Evolutionary conservation across 169 alveolate genomes (phyloP), one percentile per base, ranked within the genome.

Genomic region (Eimeria tenella): DNA sequence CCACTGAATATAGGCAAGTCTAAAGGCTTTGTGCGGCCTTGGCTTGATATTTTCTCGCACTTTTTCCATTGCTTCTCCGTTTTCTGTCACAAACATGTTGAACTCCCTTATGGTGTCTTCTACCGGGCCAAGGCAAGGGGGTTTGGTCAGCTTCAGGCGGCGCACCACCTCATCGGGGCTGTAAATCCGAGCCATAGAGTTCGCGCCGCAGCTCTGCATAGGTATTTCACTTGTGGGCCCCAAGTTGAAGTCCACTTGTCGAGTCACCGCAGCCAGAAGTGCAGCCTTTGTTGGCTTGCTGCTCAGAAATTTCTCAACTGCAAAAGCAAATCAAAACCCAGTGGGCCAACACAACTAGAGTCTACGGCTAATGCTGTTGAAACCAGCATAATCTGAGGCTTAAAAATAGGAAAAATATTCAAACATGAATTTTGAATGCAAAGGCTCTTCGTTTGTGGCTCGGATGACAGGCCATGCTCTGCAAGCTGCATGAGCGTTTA

Each of bases 1-100:
- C 90, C 90, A 83, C 31, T 83, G 90, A n/a, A 83, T 83, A 42
- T 25, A 83, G 50, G 62, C 90, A 11, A 60, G 60, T 5, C 90
- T 74, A 13, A 83, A 31, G 25, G 31, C 50, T 8, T 60, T 83
- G 62, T 56, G 90, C 4, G 77, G 56, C 50, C 7, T 83, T 3
- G 50, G 0, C 53, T 50, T 52, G 17, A 83, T 23, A 0, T 13
- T 4, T 58, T 83, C 90, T 10, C 90, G 55, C 0, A 83, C 62
- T 3, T 25, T 23, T 9, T 19, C 25, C 90, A 83, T 83, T 31
- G 50, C 31, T 60, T 58, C 62, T n/a, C 9, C 42, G 75, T 83
- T 23, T 1, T 83, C 90, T 23, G 77, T 25, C 7, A 83, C 90
- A 83, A 53, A 83, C 62, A 58, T 5, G 13, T 55, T 31, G 31